These are phyloP conservation scores for Grigorovia jiainica DNA, from an alignment of 805 yeast genomes.

Conservation along the genomic window DNA sequence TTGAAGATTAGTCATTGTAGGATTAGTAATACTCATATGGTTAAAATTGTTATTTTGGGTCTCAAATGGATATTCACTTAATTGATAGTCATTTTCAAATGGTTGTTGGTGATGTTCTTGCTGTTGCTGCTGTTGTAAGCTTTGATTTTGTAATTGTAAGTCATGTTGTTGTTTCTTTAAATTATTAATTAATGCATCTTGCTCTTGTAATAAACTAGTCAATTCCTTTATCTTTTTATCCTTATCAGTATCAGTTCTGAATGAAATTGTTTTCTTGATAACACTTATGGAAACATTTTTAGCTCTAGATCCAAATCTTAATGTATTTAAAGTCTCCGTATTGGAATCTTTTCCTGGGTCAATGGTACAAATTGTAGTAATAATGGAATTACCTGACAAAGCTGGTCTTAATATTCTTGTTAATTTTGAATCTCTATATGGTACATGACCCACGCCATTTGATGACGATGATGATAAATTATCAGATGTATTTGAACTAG, in stretches of 20 bases:
- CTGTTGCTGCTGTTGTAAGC: not conserved
- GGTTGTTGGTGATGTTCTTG: not conserved
- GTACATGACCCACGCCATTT: slow-evolving; percentile 47
- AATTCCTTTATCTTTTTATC: slow-evolving; percentile 48
- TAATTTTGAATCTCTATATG: slow-evolving; percentile 87
- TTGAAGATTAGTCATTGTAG: slow-evolving; percentile 35
- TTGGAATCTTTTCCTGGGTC: slow-evolving; percentile 51
- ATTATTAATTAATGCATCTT: slow-evolving; percentile 41
- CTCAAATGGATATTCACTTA: not conserved
- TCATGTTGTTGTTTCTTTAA: slow-evolving; percentile 14
- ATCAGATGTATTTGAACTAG: slow-evolving; percentile 22
- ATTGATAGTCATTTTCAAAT: not conserved
- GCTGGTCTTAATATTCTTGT: slow-evolving; percentile 90
- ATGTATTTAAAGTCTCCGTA: slow-evolving; percentile 78
- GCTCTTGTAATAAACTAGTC: slow-evolving; percentile 50
- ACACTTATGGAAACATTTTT: slow-evolving; percentile 73
- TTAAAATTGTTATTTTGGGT: slow-evolving; percentile 10
- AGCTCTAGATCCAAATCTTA: slow-evolving; percentile 89
- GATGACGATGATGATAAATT: slow-evolving; percentile 5
- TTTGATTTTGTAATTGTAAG: too few relatives aligned
- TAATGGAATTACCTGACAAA: slow-evolving; percentile 74
- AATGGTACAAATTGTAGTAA: slow-evolving; percentile 80
- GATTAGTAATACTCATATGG: slow-evolving; percentile 9
- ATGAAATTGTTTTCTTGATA: slow-evolving; percentile 33
- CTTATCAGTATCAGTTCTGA: slow-evolving; percentile 33